Evolutionary conservation across 2,329 filamentous ascomycete species (phyloP).

Genomic region (Colletotrichum destructivum): DNA sequence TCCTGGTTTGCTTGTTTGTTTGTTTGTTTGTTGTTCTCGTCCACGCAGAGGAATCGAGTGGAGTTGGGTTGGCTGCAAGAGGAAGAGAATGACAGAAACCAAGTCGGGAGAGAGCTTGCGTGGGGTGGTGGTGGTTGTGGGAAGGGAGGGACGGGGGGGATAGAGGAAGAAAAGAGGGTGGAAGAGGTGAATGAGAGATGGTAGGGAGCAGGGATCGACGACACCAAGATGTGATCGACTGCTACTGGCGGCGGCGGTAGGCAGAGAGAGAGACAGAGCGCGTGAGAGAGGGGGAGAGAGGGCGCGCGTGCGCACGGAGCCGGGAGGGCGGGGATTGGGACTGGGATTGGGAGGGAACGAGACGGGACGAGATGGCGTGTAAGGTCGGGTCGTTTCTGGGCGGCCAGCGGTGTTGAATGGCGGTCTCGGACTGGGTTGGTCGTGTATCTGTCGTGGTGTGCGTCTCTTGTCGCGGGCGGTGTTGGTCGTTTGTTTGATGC

Average conservation of each 20-base stretch:
- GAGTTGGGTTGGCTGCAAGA: conserved; percentile 18
- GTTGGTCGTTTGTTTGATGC: conserved; percentile 27
- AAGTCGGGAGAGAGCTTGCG: conserved; percentile 11
- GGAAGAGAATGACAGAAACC: conserved; percentile 24
- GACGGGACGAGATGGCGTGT: conserved; percentile 13
- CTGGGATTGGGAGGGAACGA: background rate
- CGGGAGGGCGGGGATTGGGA: background rate
- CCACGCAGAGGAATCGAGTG: conserved; percentile 34
- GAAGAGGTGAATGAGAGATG: conserved; percentile 31
- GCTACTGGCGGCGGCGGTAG: no score
- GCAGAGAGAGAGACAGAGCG: background rate
- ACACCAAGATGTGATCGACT: background rate
- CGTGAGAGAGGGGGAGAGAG: conserved; percentile 8
- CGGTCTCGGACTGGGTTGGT: background rate
- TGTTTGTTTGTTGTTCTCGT: conserved; percentile 41
- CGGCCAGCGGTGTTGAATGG: background rate
- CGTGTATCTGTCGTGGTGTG: conserved; percentile 7
- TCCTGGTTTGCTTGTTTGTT: conserved; percentile 36
- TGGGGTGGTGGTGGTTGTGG: conserved; percentile 13
- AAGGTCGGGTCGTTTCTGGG: conserved; percentile 16
- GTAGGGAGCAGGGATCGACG: conserved; percentile 36
- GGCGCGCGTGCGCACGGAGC: conserved; percentile 32
- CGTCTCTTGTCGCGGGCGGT: conserved; percentile 21
- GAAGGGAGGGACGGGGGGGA: conserved; percentile 22
- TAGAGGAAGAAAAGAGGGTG: conserved; percentile 40